Evolutionary conservation across 768 basidiomycete species (phyloP), one percentile per base, ranked within the genome.

Genomic region (Xerocomellus chrysenteron): DNA sequence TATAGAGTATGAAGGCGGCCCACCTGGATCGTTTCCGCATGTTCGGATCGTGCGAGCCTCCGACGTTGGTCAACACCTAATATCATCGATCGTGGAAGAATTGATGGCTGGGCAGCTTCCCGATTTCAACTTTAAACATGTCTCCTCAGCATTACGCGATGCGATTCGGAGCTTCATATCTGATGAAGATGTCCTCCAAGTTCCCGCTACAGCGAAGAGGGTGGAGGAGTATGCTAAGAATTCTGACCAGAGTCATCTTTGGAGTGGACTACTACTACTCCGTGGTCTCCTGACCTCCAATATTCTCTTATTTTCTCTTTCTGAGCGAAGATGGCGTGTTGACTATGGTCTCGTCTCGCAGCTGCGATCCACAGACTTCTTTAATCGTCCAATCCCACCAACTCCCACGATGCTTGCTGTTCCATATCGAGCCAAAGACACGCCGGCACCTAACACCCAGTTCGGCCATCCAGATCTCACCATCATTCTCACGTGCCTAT

Each of bases 381-480:
- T 21, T 21, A 21, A 21, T 21, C 21, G 21, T 21, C 21, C 21
- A 21, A 21, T 21, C 21, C 21, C 21, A 21, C 21, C 21, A 21
- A 21, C 21, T 21, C 21, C 21, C 21, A 21, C 21, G 21, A 21
- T 21, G 55, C 55, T 74, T 2, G 73, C 73, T 0, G 68, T 75
- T 1, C 73, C 75, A 0, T 75, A 74, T 24, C 68, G 69, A 1
- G 74, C 73, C 0, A 74, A 71, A 52, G 75, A 76, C n/a, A 44
- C 63, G 2, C 73, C 73, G 0, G 58, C 71, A 16, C 33, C 56
- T 7, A 56, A 64, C 36, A 67, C 73, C 1, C 68, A 75, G 33
- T 76, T 75, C 17, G 68, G 68, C 14, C 75, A 76, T 39, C 74
- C 74, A 13, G 75, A 75, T 24, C 56, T 75, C 17, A 59, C 62